phyloP scores from a whole-genome alignment of 2,329 filamentous ascomycete genomes.

The Ceratocystis lukuohia region DNA sequence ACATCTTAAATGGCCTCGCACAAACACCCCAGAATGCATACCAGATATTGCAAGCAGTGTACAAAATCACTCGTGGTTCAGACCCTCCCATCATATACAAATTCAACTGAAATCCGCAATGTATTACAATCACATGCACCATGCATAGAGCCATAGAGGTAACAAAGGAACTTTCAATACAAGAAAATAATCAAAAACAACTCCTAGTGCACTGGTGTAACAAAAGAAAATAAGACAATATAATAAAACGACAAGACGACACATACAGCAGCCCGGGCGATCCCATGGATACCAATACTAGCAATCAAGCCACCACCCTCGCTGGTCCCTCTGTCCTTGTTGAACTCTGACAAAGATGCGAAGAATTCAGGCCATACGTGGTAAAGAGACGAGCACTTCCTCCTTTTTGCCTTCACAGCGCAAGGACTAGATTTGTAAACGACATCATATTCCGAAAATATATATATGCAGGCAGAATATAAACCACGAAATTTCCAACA shows the following conservation, averaged over 20 bases:
- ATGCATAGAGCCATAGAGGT: background rate
- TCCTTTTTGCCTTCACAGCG: background rate
- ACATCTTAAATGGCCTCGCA: too few species aligned
- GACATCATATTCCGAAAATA: conserved; percentile 17
- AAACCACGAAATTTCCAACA: conserved; percentile 15
- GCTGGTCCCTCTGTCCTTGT: background rate
- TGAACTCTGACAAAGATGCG: background rate
- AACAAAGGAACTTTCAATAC: background rate
- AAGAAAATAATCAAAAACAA: background rate
- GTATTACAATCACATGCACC: background rate
- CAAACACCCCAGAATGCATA: too few species aligned
- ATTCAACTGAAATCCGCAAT: background rate
- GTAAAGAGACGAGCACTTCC: background rate
- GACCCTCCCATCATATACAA: background rate
- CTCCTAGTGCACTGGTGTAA: background rate
- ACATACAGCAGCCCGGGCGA: background rate
- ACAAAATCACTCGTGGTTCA: too few species aligned
- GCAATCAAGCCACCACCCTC: background rate
- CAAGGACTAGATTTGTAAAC: background rate
- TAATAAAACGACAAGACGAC: background rate
- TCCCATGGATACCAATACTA: background rate
- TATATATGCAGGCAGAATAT: conserved; percentile 19
- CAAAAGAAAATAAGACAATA: conserved; percentile 7
- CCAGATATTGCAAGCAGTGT: background rate
- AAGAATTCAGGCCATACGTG: background rate